phyloP scores from a whole-genome alignment of 208 protist genomes.

The Vickermania ingenoplastis region DNA sequence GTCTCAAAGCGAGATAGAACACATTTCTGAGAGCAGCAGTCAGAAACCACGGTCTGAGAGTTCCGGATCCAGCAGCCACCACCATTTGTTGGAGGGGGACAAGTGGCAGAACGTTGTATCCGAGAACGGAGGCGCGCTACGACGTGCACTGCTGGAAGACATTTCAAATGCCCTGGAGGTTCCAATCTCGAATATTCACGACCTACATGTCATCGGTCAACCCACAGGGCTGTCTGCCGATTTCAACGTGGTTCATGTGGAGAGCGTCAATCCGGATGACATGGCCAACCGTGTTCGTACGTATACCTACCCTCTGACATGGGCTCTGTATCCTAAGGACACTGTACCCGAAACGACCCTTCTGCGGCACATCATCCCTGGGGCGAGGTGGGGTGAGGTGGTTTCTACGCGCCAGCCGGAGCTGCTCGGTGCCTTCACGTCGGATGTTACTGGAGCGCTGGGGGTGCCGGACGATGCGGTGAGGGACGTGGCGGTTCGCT shows the following conservation, averaged over 20 bases:
- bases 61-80: too few relatives aligned
- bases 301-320: background rate
- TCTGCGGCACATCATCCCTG: background rate
- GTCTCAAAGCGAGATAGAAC: too few relatives aligned
- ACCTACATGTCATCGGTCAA: background rate
- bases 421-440: background rate
- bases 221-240: background rate
- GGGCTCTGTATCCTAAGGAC: background rate
- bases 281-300: background rate
- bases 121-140: too few relatives aligned
- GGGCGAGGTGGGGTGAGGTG: background rate
- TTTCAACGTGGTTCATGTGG: background rate
- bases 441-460: background rate
- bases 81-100: too few relatives aligned
- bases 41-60: too few relatives aligned
- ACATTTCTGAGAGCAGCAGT: too few relatives aligned
- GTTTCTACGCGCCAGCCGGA: background rate
- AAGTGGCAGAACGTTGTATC: too few relatives aligned
- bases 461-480: background rate
- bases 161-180: background rate
- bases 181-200: background rate
- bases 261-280: background rate
- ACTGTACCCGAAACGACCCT: background rate
- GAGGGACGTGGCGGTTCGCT: background rate
- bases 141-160: too few relatives aligned